Evolutionary conservation across 2,329 filamentous ascomycete genomes (phyloP).

Genomic region (Stemphylium lycopersici): DNA sequence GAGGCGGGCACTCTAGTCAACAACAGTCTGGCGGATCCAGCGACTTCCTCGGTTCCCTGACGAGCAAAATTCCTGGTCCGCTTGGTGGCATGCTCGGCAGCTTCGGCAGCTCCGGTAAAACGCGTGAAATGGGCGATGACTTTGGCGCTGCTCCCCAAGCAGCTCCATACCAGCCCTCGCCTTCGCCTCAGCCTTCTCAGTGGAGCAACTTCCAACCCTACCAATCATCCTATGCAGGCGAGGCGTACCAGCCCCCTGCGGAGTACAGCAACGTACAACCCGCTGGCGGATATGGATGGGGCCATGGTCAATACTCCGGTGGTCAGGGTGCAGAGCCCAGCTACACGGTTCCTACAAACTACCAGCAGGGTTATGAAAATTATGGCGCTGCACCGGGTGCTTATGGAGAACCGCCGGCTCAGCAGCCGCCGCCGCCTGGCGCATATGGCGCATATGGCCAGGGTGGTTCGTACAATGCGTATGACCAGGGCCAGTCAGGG

Average conservation of each 20-base stretch:
- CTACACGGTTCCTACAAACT: constrained; percentile 43
- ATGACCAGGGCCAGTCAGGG: constrained; percentile 24
- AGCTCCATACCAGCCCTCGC: constrained; percentile 28
- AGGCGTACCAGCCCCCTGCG: constrained; percentile 34
- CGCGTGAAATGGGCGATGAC: constrained; percentile 34
- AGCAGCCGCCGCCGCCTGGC: constrained; percentile 23
- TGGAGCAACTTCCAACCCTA: constrained; percentile 46
- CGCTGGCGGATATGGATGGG: constrained; percentile 34
- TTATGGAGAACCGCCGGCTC: constrained; percentile 24
- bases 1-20: constrained; percentile 10
- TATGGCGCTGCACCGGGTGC: constrained; percentile 22
- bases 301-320: constrained; percentile 39
- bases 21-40: constrained; percentile 18
- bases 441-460: constrained; percentile 31
- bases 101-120: constrained; percentile 27
- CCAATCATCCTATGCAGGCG: constrained; percentile 41
- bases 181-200: constrained; percentile 35
- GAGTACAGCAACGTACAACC: constrained; percentile 37
- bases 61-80: constrained; percentile 27
- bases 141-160: constrained; percentile 17
- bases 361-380: constrained; percentile 47
- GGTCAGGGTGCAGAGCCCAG: constrained; percentile 42
- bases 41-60: constrained; percentile 33
- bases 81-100: constrained; percentile 23
- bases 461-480: constrained; percentile 25